These are phyloP conservation scores for Aspergillus quadricinctus DNA, from an alignment of 2,329 filamentous ascomycete genomes.

Conservation along the genomic window DNA sequence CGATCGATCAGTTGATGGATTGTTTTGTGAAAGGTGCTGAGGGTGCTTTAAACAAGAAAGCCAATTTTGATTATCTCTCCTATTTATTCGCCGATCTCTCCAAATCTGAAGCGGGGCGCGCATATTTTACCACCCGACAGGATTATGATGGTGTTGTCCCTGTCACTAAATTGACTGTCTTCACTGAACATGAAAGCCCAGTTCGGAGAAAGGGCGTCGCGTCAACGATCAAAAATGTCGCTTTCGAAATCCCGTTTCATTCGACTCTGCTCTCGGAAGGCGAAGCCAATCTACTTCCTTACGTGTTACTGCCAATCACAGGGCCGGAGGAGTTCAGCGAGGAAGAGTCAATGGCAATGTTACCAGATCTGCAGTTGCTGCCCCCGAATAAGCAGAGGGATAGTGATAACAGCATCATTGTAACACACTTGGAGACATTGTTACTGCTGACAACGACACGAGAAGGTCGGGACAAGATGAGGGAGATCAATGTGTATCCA, in stretches of 20 bases:
- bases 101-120: slow-evolving; percentile 69
- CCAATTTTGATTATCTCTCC: slow-evolving; percentile 86
- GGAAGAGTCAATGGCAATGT: slow-evolving; percentile 80
- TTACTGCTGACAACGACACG: slow-evolving; percentile 75
- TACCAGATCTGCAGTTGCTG: slow-evolving; percentile 83
- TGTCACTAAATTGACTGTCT: slow-evolving; percentile 85
- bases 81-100: slow-evolving; percentile 93
- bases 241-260: slow-evolving; percentile 76
- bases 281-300: slow-evolving; percentile 77
- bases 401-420: slow-evolving; percentile 67
- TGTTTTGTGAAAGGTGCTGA: slow-evolving; percentile 91
- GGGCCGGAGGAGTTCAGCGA: slow-evolving; percentile 84
- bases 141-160: slow-evolving; percentile 80
- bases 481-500: slow-evolving; percentile 78
- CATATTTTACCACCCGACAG: slow-evolving; percentile 70
- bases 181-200: slow-evolving; percentile 82
- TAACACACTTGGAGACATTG: slow-evolving; percentile 85
- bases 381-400: slow-evolving; percentile 88
- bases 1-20: slow-evolving; percentile 88
- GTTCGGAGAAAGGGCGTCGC: slow-evolving; percentile 92
- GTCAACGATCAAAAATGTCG: slow-evolving; percentile 88
- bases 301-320: slow-evolving; percentile 81
- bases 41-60: slow-evolving; percentile 75
- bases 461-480: slow-evolving; percentile 68
- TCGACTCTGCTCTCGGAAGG: slow-evolving; percentile 64